Percentiles rank a stretch among this genome's conserved stretches.
Conservation (phyloP, 2,329 filamentous ascomycete genomes). For the Pestalotiopsis sp. region DNA sequence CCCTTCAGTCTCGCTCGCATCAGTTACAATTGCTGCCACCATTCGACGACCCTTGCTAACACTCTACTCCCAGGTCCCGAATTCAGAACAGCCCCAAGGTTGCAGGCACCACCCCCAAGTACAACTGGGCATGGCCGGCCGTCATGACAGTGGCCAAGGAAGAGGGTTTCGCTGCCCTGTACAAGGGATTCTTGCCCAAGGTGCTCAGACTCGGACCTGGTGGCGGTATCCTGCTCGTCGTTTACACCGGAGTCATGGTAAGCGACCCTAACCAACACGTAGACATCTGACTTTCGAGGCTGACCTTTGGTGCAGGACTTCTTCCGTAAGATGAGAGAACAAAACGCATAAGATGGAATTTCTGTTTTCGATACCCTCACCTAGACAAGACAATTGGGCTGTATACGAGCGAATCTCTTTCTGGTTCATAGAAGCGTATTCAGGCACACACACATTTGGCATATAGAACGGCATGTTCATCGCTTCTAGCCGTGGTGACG, state of each 20-base stretch:
- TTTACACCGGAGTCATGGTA: slow-evolving; percentile 80
- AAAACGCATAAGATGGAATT: slow-evolving; percentile 13
- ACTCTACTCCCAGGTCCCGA: slow-evolving; percentile 55
- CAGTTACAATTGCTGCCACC: neutral
- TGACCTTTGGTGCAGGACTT: slow-evolving; percentile 20
- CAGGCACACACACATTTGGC: neutral
- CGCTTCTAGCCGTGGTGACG: neutral
- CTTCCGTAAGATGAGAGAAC: slow-evolving; percentile 25
- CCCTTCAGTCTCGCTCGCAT: neutral
- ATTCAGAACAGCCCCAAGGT: slow-evolving; percentile 94
- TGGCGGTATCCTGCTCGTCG: slow-evolving; percentile 71
- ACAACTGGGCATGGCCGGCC: slow-evolving; percentile 97
- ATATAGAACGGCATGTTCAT: neutral
- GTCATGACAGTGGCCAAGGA: slow-evolving; percentile 87
- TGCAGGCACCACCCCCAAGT: slow-evolving; percentile 83
- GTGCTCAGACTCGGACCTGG: slow-evolving; percentile 69
- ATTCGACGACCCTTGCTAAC: neutral
- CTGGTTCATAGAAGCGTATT: neutral
- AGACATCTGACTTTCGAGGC: neutral
- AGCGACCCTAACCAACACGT: slow-evolving; percentile 7
- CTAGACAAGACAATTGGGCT: slow-evolving; percentile 1
- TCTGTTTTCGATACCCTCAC: slow-evolving; percentile 5
- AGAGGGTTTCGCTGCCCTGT: slow-evolving; percentile 88
- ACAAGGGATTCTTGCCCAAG: slow-evolving; percentile 98
- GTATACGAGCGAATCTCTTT: neutral